Base-by-base conservation (phyloP, 306 rosid genomes). In the Corylus americana region DNA sequence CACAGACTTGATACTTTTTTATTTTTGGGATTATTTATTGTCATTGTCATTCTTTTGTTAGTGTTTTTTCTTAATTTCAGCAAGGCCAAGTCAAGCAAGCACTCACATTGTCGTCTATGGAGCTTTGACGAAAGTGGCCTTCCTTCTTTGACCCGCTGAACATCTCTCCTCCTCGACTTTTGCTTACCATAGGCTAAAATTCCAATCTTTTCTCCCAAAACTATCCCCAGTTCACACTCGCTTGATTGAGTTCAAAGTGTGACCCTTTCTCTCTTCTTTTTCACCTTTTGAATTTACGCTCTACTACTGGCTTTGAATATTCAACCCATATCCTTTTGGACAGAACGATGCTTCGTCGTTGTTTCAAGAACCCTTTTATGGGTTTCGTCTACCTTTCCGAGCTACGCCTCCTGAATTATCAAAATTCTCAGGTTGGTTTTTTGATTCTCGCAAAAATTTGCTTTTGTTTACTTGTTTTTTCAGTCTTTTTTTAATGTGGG, bases 41-140 rank as follows among this genome's bases (percentile, higher is more conserved):
- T 42, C 45, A 6, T 42, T 42, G 45, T 42, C 45, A 7, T 42
- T 42, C 18, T 16, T 53, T 13, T 53, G 16, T 53, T 53, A 13
- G 16, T 16, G 20, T 16, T 53, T 3, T 53, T 4, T 53, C 4
- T 55, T 55, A 5, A 18, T 55, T 55, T 64, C 47, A 31, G 70
- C 70, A 64, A 53, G 18, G 67, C 8, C 73, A 53, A 51, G 86
- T 82, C 82, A 57, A 67, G 77, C 82, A 22, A 49, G 14, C 53
- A 49, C 14, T 68, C 54, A 16, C 11, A 6, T 13, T 4, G 87
- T 84, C 87, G 79, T 84, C 80, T 67, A 49, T 82, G 27, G 51
- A 77, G 83, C 44, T 81, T 70, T 64, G 83, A 84, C 80, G 70
- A 80, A 83, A 22, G 66, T 84, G 85, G 78, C 83, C 78, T 74